These are phyloP conservation scores for Nymphaea colorata DNA, from an alignment of 164 flowering plant genomes.

Conservation along the genomic window DNA sequence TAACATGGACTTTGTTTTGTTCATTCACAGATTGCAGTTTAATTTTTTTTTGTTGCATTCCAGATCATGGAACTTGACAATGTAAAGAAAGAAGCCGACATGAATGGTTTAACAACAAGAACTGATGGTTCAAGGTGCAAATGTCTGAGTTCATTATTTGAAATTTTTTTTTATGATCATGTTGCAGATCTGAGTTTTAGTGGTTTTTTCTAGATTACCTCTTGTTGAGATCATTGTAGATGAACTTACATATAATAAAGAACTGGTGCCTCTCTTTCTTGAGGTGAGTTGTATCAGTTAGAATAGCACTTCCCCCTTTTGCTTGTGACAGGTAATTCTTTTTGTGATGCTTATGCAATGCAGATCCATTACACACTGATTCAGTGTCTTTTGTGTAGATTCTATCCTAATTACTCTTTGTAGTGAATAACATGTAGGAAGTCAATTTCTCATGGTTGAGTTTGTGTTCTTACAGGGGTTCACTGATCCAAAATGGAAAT, in stretches of 20 bases:
- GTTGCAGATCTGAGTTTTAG: no score
- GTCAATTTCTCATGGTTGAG: neutral
- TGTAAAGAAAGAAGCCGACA: constrained; percentile 52
- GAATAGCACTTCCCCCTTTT: no score
- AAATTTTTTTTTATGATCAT: no score
- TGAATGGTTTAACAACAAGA: constrained; percentile 45
- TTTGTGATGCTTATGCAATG: no score
- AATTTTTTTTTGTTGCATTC: neutral
- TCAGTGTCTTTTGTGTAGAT: no score
- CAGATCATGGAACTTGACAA: constrained; percentile 80
- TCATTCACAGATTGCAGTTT: neutral
- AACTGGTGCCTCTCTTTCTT: constrained; percentile 44
- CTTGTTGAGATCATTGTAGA: constrained; percentile 61
- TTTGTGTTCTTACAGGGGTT: constrained; percentile 38
- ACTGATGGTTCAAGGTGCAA: constrained; percentile 69
- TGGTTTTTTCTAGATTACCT: constrained; percentile 26
- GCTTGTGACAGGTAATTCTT: no score
- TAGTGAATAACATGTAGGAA: neutral
- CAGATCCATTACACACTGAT: no score
- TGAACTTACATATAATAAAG: constrained; percentile 54
- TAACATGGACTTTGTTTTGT: neutral
- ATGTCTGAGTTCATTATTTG: neutral
- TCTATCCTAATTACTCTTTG: no score
- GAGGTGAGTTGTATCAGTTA: constrained; percentile 29
- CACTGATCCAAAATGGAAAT: constrained; percentile 61